These are phyloP conservation scores for Musa balbisiana DNA, from an alignment of 202 grass and related monocot genomes.

Conservation along the genomic window DNA sequence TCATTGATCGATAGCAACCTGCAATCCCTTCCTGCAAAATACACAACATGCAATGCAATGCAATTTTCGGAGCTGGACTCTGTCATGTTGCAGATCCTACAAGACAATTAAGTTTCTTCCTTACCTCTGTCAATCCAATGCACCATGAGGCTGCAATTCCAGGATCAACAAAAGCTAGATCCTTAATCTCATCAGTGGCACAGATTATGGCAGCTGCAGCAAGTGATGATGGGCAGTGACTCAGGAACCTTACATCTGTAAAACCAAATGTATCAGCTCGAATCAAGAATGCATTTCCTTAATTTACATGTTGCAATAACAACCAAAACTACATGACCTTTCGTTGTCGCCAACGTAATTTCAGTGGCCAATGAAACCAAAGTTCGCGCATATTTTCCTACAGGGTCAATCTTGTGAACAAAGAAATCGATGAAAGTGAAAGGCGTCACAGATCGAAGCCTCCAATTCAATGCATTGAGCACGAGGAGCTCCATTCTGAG, in stretches of 20 bases:
- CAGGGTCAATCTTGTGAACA: slow-evolving; percentile 32
- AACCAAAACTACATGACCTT: slow-evolving; percentile 18
- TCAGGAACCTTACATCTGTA: slow-evolving; percentile 63
- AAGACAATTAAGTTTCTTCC: neutral
- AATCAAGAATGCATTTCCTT: neutral
- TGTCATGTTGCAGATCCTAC: too few relatives aligned
- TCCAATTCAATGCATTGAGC: slow-evolving; percentile 54
- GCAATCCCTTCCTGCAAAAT: slow-evolving; percentile 54
- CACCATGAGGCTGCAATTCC: slow-evolving; percentile 58
- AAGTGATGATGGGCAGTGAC: slow-evolving; percentile 70
- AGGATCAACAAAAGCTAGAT: slow-evolving; percentile 39
- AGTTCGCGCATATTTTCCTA: slow-evolving; percentile 24
- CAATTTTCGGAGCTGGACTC: too few relatives aligned
- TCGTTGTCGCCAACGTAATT: slow-evolving; percentile 31
- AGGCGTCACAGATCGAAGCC: slow-evolving; percentile 48
- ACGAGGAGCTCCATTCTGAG: slow-evolving; percentile 77
- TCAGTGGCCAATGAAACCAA: slow-evolving; percentile 26
- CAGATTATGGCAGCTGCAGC: slow-evolving; percentile 80
- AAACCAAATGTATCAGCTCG: neutral
- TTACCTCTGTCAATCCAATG: slow-evolving; percentile 77
- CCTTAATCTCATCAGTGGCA: slow-evolving; percentile 45
- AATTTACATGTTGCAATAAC: neutral
- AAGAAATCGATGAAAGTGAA: slow-evolving; percentile 54
- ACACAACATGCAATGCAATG: neutral
- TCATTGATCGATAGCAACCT: slow-evolving; percentile 62